Evolutionary conservation across 164 flowering plant genomes (phyloP).

Genomic region (Nymphaea colorata): DNA sequence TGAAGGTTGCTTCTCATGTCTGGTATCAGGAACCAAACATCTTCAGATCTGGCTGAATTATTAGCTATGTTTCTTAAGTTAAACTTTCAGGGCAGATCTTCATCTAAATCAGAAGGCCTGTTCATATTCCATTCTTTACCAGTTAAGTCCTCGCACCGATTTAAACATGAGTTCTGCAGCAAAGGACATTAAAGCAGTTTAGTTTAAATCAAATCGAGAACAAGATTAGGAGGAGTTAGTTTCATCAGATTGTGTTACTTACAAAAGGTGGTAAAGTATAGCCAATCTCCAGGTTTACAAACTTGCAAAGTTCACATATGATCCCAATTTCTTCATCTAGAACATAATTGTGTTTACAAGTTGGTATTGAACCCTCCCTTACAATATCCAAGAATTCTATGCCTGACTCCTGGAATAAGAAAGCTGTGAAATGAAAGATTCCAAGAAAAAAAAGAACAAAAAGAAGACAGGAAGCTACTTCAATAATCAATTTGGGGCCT

Average conservation of each 20-base stretch:
- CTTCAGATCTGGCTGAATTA: conserved; percentile 26
- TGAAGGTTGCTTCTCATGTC: conserved; percentile 46
- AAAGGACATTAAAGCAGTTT: not conserved
- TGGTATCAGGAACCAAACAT: conserved; percentile 78
- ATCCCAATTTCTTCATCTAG: conserved; percentile 77
- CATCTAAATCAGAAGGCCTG: not conserved
- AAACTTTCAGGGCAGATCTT: not conserved
- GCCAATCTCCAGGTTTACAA: conserved; percentile 51
- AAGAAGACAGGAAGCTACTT: not conserved
- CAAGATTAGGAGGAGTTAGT: not conserved
- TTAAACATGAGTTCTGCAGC: not conserved
- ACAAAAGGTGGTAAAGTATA: conserved; percentile 63
- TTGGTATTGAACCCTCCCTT: conserved; percentile 11
- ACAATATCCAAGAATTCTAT: conserved; percentile 6
- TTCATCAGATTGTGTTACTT: conserved; percentile 22
- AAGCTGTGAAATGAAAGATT: not conserved
- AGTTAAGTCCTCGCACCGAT: not conserved
- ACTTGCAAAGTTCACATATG: conserved; percentile 51
- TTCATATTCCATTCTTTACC: not conserved
- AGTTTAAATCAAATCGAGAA: not conserved
- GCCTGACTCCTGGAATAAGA: conserved; percentile 20
- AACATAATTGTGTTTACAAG: conserved; percentile 53
- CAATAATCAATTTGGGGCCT: not conserved
- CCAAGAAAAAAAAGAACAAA: not conserved
- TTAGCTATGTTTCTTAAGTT: conserved; percentile 11